Conservation (phyloP, 805 yeast genomes). For the Barnettozyma sucrosica region DNA sequence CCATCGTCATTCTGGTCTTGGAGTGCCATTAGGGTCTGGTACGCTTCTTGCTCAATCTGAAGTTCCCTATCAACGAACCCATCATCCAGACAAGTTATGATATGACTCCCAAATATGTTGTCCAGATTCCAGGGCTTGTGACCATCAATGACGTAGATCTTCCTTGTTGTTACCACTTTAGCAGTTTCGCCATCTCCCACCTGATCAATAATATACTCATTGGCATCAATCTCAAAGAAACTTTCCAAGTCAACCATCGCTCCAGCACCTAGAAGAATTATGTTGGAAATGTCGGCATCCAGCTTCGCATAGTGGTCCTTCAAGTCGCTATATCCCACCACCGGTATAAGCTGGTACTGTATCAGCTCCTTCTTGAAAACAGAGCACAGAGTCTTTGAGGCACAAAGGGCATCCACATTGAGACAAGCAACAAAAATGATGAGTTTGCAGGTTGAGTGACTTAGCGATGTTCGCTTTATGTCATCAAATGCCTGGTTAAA, state of each 20-base stretch:
- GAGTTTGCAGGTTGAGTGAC: slow-evolving; percentile 89
- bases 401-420: slow-evolving; percentile 87
- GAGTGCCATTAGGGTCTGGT: slow-evolving; percentile 41
- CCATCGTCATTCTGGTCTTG: slow-evolving; percentile 35
- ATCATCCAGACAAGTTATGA: slow-evolving; percentile 81
- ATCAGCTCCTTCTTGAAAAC: slow-evolving; percentile 75
- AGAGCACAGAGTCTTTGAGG: slow-evolving; percentile 67
- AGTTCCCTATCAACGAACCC: slow-evolving; percentile 64
- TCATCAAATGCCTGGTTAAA: slow-evolving; percentile 63
- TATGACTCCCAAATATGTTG: slow-evolving; percentile 77
- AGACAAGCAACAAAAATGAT: slow-evolving; percentile 79
- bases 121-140: slow-evolving; percentile 96
- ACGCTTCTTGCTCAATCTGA: slow-evolving; percentile 54
- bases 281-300: slow-evolving; percentile 71
- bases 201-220: slow-evolving; percentile 35
- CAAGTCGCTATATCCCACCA: slow-evolving; percentile 84
- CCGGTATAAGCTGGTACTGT: slow-evolving; percentile 85
- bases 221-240: slow-evolving; percentile 58
- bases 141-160: slow-evolving; percentile 81
- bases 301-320: slow-evolving; percentile 53
- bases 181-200: slow-evolving; percentile 19
- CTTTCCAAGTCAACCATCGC: slow-evolving; percentile 82
- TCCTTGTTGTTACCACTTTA: slow-evolving; percentile 39
- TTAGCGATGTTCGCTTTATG: slow-evolving; percentile 64
- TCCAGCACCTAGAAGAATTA: slow-evolving; percentile 87